Conservation (phyloP, 1,139 yeast genomes). For the Taiozyma onychis region DNA sequence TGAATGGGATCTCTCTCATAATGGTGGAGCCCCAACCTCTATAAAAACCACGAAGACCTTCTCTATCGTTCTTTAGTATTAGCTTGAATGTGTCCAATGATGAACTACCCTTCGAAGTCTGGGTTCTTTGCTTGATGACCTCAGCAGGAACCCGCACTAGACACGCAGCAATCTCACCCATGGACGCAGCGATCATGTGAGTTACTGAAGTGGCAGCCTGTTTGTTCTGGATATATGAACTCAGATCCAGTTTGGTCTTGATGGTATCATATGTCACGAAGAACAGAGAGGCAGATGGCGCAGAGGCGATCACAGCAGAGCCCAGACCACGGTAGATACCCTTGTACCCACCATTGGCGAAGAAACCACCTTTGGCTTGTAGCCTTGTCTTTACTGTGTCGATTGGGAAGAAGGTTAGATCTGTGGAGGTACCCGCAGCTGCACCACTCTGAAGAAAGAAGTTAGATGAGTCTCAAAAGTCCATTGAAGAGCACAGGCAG, state of each 20-base stretch:
- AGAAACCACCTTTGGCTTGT: slow-evolving; percentile 94
- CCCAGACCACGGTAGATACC: slow-evolving; percentile 93
- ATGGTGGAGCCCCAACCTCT: slow-evolving; percentile 93
- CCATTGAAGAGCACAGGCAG: not conserved
- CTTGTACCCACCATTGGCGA: slow-evolving; percentile 83
- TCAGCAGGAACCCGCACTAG: slow-evolving; percentile 94
- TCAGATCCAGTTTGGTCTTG: slow-evolving; percentile 51
- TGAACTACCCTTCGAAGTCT: slow-evolving; percentile 60
- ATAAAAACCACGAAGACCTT: slow-evolving; percentile 77
- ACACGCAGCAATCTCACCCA: slow-evolving; percentile 93
- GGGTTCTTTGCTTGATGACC: slow-evolving; percentile 92
- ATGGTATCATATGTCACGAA: slow-evolving; percentile 83
- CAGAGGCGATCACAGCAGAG: slow-evolving; percentile 89
- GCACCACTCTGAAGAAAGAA: slow-evolving; percentile 65
- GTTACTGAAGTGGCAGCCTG: slow-evolving; percentile 35
- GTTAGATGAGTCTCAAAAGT: not conserved
- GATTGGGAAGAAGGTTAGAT: slow-evolving; percentile 89
- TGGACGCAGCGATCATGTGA: slow-evolving; percentile 84
- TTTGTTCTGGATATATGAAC: slow-evolving; percentile 34
- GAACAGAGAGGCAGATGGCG: slow-evolving; percentile 88
- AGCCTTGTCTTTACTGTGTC: slow-evolving; percentile 91
- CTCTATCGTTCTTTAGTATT: slow-evolving; percentile 58
- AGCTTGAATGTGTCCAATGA: slow-evolving; percentile 62
- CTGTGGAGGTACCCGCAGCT: slow-evolving; percentile 94
- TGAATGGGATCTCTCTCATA: slow-evolving; percentile 92